These are phyloP conservation scores for Climacium dendroides DNA, from an alignment of 225 moss, liverwort and hornwort genomes.

Conservation along the genomic window DNA sequence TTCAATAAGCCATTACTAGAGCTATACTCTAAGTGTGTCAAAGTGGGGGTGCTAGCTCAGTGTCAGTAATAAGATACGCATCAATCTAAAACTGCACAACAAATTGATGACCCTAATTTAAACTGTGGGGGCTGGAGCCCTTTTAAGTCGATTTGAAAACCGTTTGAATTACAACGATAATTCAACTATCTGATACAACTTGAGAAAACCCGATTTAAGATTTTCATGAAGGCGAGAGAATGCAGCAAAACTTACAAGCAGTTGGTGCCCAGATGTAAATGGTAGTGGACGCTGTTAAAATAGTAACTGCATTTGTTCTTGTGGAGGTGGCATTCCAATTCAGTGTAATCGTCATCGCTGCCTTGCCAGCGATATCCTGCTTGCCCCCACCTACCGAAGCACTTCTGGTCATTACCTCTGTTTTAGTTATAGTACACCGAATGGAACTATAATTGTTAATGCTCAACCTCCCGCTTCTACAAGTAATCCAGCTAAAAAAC, in stretches of 20 bases:
- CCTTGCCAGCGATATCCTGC: conserved; percentile 46
- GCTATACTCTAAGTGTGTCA: neutral
- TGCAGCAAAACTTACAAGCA: conserved; percentile 14
- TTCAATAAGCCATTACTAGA: neutral
- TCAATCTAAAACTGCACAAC: neutral
- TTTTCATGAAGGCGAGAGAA: neutral
- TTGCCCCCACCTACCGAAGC: conserved; percentile 29
- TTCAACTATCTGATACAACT: neutral
- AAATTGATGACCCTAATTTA: neutral
- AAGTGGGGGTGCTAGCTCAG: neutral
- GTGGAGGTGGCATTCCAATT: conserved; percentile 20
- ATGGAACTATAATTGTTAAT: neutral
- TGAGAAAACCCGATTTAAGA: neutral
- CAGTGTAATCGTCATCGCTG: conserved; percentile 35
- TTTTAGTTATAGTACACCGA: neutral
- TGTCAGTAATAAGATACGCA: neutral
- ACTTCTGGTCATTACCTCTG: conserved; percentile 23
- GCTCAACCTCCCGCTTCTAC: neutral
- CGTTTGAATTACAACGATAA: too few relatives aligned
- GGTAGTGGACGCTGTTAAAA: neutral
- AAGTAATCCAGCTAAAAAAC: neutral
- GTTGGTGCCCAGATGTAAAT: conserved; percentile 49
- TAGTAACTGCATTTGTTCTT: neutral
- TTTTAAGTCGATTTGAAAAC: neutral
- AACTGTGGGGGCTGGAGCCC: neutral